Evolutionary conservation across 1,139 yeast species (phyloP).

Genomic region (Suhomyces ambrosiae): DNA sequence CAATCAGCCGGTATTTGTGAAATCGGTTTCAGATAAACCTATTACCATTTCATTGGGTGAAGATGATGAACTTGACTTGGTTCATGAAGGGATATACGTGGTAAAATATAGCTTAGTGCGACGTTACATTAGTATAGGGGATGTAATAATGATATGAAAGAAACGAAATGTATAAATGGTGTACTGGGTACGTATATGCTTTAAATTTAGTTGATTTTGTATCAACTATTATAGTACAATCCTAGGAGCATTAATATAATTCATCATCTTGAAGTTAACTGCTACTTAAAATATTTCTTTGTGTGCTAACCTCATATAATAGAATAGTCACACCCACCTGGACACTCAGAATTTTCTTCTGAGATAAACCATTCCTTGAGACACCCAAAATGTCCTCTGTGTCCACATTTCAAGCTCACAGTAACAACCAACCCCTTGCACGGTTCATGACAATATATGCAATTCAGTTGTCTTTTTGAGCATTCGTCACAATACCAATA

Average conservation of each 20-base stretch:
- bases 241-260: too few relatives aligned
- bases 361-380: constrained; percentile 74
- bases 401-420: constrained; percentile 77
- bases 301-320: constrained; percentile 4
- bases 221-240: not conserved
- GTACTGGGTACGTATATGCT: too few relatives aligned
- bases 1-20: constrained; percentile 73
- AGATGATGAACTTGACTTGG: constrained; percentile 64
- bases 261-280: too few relatives aligned
- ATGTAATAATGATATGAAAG: constrained; percentile 40
- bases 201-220: too few relatives aligned
- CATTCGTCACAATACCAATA: constrained; percentile 88
- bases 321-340: constrained; percentile 64
- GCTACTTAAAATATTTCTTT: too few relatives aligned
- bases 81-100: constrained; percentile 71
- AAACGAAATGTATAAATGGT: not conserved
- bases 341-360: constrained; percentile 70
- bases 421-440: constrained; percentile 71
- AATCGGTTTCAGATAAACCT: constrained; percentile 43
- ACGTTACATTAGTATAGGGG: constrained; percentile 42
- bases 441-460: constrained; percentile 82
- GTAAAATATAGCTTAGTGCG: constrained; percentile 64
- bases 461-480: constrained; percentile 58
- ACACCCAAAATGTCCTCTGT: constrained; percentile 83
- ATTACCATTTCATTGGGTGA: constrained; percentile 34